A percentile compares a stretch with the other conserved stretches of the same genome.
Conservation (phyloP, 805 yeast genomes). For the Kuraishia capsulata region DNA sequence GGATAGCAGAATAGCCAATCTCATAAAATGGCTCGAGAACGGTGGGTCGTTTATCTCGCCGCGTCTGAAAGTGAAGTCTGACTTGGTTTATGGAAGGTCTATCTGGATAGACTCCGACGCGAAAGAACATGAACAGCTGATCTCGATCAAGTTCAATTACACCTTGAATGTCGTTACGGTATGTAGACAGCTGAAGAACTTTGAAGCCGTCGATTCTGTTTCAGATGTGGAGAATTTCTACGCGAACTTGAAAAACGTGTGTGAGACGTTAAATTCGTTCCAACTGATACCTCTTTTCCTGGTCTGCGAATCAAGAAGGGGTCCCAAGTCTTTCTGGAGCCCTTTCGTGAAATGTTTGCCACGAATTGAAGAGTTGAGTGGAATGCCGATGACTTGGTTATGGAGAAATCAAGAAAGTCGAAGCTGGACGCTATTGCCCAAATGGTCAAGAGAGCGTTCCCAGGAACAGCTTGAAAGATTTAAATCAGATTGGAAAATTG, state of each 20-base stretch:
- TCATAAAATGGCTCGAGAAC: conserved; percentile 23
- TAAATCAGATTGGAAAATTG: conserved; percentile 31
- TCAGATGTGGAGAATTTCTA: no score
- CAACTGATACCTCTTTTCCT: conserved; percentile 49
- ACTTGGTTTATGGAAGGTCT: neutral
- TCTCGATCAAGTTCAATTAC: neutral
- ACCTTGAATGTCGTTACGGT: neutral
- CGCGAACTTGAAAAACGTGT: no score
- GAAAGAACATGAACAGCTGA: neutral
- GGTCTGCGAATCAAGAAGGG: conserved; percentile 32
- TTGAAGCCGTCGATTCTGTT: no score
- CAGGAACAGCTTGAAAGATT: conserved; percentile 33
- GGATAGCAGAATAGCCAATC: conserved; percentile 7
- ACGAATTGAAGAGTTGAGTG: conserved; percentile 34
- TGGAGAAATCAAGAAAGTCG: conserved; percentile 16
- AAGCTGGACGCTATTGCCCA: conserved; percentile 33
- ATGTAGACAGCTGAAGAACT: no score
- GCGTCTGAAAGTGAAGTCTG: neutral
- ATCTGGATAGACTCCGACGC: no score
- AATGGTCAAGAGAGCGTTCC: conserved; percentile 28
- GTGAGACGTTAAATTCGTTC: no score
- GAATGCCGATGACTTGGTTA: conserved; percentile 62
- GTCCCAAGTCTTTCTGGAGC: conserved; percentile 45
- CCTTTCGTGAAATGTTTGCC: conserved; percentile 68
- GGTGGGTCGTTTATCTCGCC: conserved; percentile 1